phyloP scores from a whole-genome alignment of 352 stramenopile species.

The Pythium phragmiticola region DNA sequence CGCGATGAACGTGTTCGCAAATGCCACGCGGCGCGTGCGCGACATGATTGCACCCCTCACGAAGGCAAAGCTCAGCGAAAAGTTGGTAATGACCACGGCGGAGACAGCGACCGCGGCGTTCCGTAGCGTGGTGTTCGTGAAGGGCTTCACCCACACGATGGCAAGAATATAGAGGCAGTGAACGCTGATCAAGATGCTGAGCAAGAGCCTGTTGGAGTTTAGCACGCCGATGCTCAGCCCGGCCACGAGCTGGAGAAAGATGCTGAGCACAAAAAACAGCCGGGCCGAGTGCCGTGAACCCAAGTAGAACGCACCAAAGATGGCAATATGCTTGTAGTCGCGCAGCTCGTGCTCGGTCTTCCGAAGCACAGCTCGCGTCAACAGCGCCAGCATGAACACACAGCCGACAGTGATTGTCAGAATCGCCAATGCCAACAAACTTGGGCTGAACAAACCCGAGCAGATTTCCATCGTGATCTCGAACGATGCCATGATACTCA shows the following conservation, averaged over 20 bases:
- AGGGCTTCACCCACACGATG: slow-evolving; percentile 16
- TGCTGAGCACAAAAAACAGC: slow-evolving; percentile 63
- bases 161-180: slow-evolving; percentile 52
- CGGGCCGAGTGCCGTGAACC: slow-evolving; percentile 59
- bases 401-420: slow-evolving; percentile 44
- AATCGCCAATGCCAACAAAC: slow-evolving; percentile 39
- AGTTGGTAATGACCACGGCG: slow-evolving; percentile 61
- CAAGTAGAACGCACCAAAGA: slow-evolving; percentile 61
- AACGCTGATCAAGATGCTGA: slow-evolving; percentile 55
- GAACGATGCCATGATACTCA: slow-evolving; percentile 62
- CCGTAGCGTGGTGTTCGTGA: slow-evolving; percentile 41
- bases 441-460: slow-evolving; percentile 26
- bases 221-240: slow-evolving; percentile 55
- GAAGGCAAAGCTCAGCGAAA: slow-evolving; percentile 55
- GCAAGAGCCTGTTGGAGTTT: slow-evolving; percentile 44
- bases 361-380: slow-evolving; percentile 51
- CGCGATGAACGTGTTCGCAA: slow-evolving; percentile 57
- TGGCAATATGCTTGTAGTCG: slow-evolving; percentile 57
- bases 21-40: slow-evolving; percentile 28
- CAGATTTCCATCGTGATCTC: slow-evolving; percentile 72
- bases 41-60: slow-evolving; percentile 50
- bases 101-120: slow-evolving; percentile 42
- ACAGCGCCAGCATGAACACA: slow-evolving; percentile 47
- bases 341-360: slow-evolving; percentile 55
- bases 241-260: slow-evolving; percentile 53